Evolutionary conservation across 441 rosid genomes (phyloP), one percentile per base, ranked within the genome.

Genomic region (Capsella rubella): DNA sequence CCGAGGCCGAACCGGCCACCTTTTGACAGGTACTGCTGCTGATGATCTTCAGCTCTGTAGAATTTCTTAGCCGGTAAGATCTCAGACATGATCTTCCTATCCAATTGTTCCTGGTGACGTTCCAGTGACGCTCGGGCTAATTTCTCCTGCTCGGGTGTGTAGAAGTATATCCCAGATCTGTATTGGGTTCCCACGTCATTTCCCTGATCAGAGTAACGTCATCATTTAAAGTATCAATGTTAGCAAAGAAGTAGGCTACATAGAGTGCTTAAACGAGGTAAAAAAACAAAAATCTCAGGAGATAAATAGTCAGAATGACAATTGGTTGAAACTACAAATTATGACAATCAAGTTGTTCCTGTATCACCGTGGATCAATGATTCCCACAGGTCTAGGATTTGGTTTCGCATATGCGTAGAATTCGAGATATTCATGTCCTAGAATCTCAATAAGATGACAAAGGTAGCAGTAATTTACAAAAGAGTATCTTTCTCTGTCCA

Each of bases 161-260:
- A 92, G 68, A 66, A 89, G 82, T 94, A 94, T 73, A 91, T 86
- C 54, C 97, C 98, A 0, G 98, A 91, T 78, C 98, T 77, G 84
- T 94, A 92, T 50, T 89, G 95, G 1, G 93, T 84, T 68, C 99
- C 97, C 64, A 94, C 97, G 67, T 91, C 96, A 81, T 85, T 84
- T 9, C 97, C 98, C 98, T 94, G 86, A 54, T 69, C 71, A 64
- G 21, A 58, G 32, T 6, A 0, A 55, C 40, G 34, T 42, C 63
- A 28, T 58, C 2, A 13, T 43, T 15, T 18, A 2, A 40, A 13
- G 15, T 47, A 21, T 66, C 8, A 2, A 50, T 42, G 4, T 4
- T 13, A 16, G 4, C n/a, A 31, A 2, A 42, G 15, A 66, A 58
- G 10, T 9, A 66, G 5, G 32, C 54, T 35, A 31, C 29, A 25